These are phyloP conservation scores for Dactylellina sp. DNA, from an alignment of 2,329 filamentous ascomycete species.

Conservation along the genomic window DNA sequence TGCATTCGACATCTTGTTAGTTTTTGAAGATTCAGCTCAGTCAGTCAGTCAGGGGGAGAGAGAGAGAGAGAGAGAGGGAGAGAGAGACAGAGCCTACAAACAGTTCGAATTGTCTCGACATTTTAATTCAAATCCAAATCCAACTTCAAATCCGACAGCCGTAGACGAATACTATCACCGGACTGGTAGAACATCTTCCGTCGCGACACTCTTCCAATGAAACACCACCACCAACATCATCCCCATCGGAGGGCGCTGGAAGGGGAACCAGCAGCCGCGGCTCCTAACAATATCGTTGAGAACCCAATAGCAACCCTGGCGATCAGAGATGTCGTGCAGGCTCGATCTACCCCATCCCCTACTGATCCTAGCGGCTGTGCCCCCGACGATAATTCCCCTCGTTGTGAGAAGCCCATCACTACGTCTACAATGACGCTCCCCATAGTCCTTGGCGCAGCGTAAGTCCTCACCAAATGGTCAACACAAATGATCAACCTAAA, in stretches of 20 bases:
- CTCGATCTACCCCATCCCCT: slow-evolving; percentile 26
- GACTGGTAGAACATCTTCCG: too few species aligned
- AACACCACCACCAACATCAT: slow-evolving; percentile 58
- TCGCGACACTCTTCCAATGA: slow-evolving; percentile 39
- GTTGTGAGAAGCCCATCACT: slow-evolving; percentile 72
- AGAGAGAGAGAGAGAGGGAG: too few species aligned
- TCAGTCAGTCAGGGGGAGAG: too few species aligned
- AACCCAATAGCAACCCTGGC: slow-evolving; percentile 22
- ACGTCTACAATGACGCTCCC: slow-evolving; percentile 72
- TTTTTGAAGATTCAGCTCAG: too few species aligned
- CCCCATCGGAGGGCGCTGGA: slow-evolving; percentile 56
- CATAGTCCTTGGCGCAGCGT: slow-evolving; percentile 78
- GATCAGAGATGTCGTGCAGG: slow-evolving; percentile 33
- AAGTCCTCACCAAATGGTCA: slow-evolving; percentile 66
- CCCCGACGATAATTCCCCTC: slow-evolving; percentile 62
- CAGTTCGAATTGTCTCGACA: not conserved
- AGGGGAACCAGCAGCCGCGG: slow-evolving; percentile 35
- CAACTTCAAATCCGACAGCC: not conserved
- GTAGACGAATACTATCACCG: too few species aligned
- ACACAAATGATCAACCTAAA: not conserved
- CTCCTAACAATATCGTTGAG: slow-evolving; percentile 29
- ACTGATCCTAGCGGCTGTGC: slow-evolving; percentile 61
- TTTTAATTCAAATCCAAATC: not conserved
- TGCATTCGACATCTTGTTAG: slow-evolving; percentile 17
- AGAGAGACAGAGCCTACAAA: not conserved